A percentile compares a stretch with the other conserved stretches of the same genome.
Conservation (phyloP, 768 basidiomycete species). For the Podaxis rugospora region DNA sequence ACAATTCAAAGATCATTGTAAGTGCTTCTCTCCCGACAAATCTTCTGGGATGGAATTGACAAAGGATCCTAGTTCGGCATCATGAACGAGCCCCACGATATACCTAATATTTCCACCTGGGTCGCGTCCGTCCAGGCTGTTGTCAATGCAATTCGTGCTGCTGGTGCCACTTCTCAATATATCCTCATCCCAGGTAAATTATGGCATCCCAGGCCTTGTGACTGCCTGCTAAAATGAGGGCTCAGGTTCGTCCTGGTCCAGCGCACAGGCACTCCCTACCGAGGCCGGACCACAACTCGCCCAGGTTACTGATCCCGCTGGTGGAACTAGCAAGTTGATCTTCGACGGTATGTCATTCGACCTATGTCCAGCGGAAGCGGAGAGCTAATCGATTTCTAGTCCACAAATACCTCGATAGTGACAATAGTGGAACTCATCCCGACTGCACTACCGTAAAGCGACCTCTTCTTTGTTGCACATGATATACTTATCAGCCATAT, state of each 20-base stretch:
- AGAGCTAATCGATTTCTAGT: conserved; percentile 21
- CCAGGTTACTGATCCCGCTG: conserved; percentile 37
- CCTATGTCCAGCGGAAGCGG: neutral
- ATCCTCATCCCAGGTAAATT: conserved; percentile 50
- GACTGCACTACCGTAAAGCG: conserved; percentile 26
- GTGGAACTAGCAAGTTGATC: conserved; percentile 38
- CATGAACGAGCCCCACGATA: conserved; percentile 63
- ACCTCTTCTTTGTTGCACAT: neutral
- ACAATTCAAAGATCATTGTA: conserved; percentile 37
- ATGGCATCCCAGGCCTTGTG: neutral
- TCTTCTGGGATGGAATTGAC: neutral
- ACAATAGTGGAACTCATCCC: conserved; percentile 38
- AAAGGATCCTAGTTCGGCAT: conserved; percentile 21
- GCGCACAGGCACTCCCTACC: conserved; percentile 30
- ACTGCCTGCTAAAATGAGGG: neutral
- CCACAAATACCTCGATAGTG: conserved; percentile 58
- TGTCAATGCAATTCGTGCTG: conserved; percentile 55
- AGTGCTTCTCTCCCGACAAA: conserved; percentile 20
- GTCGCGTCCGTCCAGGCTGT: conserved; percentile 46
- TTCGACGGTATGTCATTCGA: conserved; percentile 33
- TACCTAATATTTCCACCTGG: conserved; percentile 40
- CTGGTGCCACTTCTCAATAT: conserved; percentile 49
- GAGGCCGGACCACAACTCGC: conserved; percentile 41
- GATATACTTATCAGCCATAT: neutral
- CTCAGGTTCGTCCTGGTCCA: conserved; percentile 24